Conservation (phyloP, 2,329 filamentous ascomycete genomes). For the Fusarium anguioides region DNA sequence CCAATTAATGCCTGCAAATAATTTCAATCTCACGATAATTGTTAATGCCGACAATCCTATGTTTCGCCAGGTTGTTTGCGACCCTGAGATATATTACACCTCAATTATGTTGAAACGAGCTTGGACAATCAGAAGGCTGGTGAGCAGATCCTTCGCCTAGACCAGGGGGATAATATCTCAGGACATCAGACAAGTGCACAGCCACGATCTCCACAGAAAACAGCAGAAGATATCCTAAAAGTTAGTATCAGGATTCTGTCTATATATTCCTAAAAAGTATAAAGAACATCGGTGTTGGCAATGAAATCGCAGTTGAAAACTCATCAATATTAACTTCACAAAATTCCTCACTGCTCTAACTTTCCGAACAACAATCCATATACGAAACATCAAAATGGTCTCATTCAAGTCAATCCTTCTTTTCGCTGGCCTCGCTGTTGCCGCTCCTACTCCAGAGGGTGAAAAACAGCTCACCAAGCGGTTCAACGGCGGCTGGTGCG, state of each 20-base stretch:
- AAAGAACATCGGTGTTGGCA: neutral
- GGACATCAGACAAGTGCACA: neutral
- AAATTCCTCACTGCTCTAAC: no score
- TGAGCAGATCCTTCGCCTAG: neutral
- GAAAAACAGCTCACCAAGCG: neutral
- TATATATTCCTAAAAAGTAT: no score
- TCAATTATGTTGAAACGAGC: neutral
- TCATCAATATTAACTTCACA: no score
- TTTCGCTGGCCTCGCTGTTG: neutral
- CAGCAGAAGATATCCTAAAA: neutral
- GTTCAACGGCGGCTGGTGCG: conserved; percentile 5
- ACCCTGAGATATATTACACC: neutral
- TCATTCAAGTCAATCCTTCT: neutral
- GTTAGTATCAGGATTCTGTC: no score
- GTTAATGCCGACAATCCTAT: neutral
- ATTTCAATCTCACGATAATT: neutral
- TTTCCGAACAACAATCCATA: no score
- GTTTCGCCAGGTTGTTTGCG: neutral
- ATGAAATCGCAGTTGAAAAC: no score
- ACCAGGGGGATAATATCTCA: no score
- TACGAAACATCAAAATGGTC: neutral
- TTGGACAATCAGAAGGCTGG: neutral
- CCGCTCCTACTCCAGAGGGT: neutral
- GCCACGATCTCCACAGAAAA: neutral
- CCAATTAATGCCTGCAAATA: neutral